Conservation (phyloP, 352 stramenopile genomes). For the Globisporangium alternatum region DNA sequence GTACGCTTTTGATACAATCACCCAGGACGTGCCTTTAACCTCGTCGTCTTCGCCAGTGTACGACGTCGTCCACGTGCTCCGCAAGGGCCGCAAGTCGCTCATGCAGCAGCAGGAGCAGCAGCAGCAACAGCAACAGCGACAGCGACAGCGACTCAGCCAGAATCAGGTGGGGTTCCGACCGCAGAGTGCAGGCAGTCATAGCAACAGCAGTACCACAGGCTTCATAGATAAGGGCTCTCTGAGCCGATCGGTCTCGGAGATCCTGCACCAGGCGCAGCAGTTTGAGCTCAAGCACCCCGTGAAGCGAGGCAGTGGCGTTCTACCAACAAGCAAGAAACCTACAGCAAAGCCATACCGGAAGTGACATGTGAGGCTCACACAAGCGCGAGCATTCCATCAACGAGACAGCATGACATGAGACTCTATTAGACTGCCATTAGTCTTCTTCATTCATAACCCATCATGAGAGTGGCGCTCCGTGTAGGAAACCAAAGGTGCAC, state of each 20-base stretch:
- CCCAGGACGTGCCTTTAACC: background rate
- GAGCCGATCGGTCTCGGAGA: conserved; percentile 14
- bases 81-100: conserved; percentile 20
- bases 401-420: background rate
- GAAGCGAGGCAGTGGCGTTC: background rate
- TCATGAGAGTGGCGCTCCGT: background rate
- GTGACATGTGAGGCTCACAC: background rate
- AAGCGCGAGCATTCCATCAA: background rate
- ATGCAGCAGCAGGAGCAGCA: conserved; percentile 9
- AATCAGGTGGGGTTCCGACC: conserved; percentile 2
- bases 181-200: conserved; percentile 2
- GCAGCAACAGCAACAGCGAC: conserved; percentile 11
- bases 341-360: background rate
- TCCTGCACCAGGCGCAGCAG: conserved; percentile 6
- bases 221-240: background rate
- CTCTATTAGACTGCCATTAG: background rate
- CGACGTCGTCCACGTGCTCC: conserved; percentile 15
- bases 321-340: background rate
- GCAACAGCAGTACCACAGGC: background rate
- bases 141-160: background rate
- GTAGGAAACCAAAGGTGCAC: background rate
- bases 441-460: background rate
- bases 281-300: conserved; percentile 11
- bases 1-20: background rate
- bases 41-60: conserved; percentile 5